phyloP scores from a whole-genome alignment of 164 flowering plant species.

The Aristolochia fimbriata region DNA sequence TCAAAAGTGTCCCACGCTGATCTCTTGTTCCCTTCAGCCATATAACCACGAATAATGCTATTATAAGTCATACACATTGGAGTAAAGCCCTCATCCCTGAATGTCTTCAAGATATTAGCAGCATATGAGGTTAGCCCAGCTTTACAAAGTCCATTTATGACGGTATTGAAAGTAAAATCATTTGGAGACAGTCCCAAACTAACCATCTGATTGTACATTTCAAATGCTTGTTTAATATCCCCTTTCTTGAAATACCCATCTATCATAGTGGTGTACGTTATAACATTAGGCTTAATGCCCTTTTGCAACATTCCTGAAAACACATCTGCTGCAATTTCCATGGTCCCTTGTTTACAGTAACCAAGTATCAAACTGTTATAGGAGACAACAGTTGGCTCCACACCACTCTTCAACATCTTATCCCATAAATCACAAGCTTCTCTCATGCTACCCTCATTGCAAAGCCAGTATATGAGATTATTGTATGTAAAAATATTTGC shows the following conservation, averaged over 20 bases:
- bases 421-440: slow-evolving; percentile 46
- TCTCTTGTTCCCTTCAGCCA: slow-evolving; percentile 33
- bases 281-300: slow-evolving; percentile 40
- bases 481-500: slow-evolving; percentile 49
- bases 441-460: slow-evolving; percentile 33
- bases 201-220: slow-evolving; percentile 37
- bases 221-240: slow-evolving; percentile 32
- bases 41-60: slow-evolving; percentile 55
- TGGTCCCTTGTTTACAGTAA: slow-evolving; percentile 38
- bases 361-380: slow-evolving; percentile 59
- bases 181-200: slow-evolving; percentile 27
- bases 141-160: slow-evolving; percentile 61
- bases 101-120: slow-evolving; percentile 28
- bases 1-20: slow-evolving; percentile 33
- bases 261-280: slow-evolving; percentile 48
- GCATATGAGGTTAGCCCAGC: slow-evolving; percentile 44
- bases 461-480: slow-evolving; percentile 35
- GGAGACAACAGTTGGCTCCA: slow-evolving; percentile 40
- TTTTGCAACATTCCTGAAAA: slow-evolving; percentile 34
- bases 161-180: slow-evolving; percentile 42
- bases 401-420: slow-evolving; percentile 40
- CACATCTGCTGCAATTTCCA: slow-evolving; percentile 35
- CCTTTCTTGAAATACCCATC: slow-evolving; percentile 55
- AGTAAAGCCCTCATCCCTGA: slow-evolving; percentile 31
- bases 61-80: slow-evolving; percentile 57